Base-by-base conservation (phyloP, 2,329 filamentous ascomycete species). In the Colletotrichum abscissum region DNA sequence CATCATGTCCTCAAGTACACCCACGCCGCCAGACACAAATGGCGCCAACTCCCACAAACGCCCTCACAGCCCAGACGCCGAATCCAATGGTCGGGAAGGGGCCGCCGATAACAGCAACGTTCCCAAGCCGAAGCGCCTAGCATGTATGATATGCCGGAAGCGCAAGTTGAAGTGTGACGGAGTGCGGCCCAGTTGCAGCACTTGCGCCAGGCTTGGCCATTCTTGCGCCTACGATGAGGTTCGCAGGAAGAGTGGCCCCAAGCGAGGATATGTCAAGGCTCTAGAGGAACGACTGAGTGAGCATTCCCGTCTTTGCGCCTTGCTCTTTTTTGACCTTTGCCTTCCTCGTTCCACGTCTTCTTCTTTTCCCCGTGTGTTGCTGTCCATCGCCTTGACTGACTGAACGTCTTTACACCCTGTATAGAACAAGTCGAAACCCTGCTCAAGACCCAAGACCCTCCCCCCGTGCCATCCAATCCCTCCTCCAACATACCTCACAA, bases 131-230 rank as follows among this genome's bases (percentile, higher is more conserved):
- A 98, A 98, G 87, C 91, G 96, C 77, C 93, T 98, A 78, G 97
- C 97, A 49, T 99, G 97, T 82, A 94, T 98, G 80, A 92, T 98
- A 75, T 99, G 97, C 81, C 89, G 96, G 78, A 97, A 95, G 84
- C 90, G 96, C 80, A 98, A 98, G 85, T 87, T 98, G 77, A 93
- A 93, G 83, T 98, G 95, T 83, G 95, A 98, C 81, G 95, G 95
- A 49, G 86, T 89, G 66, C 92, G 93, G 75, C 95, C 95, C 26
- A 94, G 93, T 77, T 98, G 95, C 81, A 95, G 93, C 78, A 98
- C 95, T 30, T 98, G 95, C 82, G 92, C 93, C 38, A 89, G 95
- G n/a, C 86, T 98, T 63, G 92, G 94, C 56, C 95, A 98, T 82
- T 90, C 92, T 68, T 98, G 95, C 84, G 92, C 93, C 74, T 98